Conservation (phyloP, 148 eudicot genomes). For the Cornus kousa region DNA sequence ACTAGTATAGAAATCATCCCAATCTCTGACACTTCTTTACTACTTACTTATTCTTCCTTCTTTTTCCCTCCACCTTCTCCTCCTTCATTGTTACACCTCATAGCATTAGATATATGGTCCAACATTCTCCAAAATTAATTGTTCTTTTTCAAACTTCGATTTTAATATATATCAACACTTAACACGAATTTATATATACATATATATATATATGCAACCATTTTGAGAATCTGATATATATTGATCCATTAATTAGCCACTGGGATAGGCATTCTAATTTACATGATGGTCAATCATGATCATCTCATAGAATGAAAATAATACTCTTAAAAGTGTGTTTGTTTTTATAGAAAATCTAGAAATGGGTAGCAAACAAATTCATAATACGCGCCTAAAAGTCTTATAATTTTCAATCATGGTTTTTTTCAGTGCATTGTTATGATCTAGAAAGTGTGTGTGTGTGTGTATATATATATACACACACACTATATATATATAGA, state of each 20-base stretch:
- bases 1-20: too few relatives aligned
- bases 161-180: neutral
- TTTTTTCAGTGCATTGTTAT: neutral
- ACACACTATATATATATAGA: too few relatives aligned
- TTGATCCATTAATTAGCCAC: slow-evolving; percentile 6
- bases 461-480: neutral
- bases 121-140: neutral
- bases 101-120: too few relatives aligned
- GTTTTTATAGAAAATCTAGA: neutral
- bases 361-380: neutral
- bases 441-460: too few relatives aligned
- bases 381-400: neutral
- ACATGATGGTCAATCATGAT: slow-evolving; percentile 16
- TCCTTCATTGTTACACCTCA: neutral
- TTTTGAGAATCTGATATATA: neutral
- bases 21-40: neutral
- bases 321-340: neutral
- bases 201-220: too few relatives aligned
- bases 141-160: neutral
- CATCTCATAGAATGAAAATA: slow-evolving; percentile 9
- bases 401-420: neutral
- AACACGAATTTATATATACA: too few relatives aligned
- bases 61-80: neutral
- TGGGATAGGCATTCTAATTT: slow-evolving; percentile 11
- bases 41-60: neutral